Base-by-base conservation (phyloP, 805 yeast genomes). In the Maudiozyma turicensis region DNA sequence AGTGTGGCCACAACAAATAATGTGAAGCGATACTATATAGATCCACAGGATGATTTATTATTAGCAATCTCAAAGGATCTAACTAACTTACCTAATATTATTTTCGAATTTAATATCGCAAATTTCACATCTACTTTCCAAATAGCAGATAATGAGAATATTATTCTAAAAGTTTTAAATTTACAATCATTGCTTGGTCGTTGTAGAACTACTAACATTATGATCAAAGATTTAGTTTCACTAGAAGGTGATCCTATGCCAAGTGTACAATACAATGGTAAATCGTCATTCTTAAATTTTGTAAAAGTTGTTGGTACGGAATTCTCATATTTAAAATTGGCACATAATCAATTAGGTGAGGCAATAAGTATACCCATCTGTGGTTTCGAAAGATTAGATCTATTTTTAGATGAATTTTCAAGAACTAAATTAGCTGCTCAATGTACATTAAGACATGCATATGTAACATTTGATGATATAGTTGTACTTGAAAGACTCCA, bases 321-420 rank as follows among this genome's bases (percentile, higher is more conserved):
- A 11, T 40, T 58, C n/a, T 45, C 58, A 7, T 58, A 54, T 44
- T 43, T 58, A 33, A 55, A 52, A 43, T 40, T 50, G 10, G 48
- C 56, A 29, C 43, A 49, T 9, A 35, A 42, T 6, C 41, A 40
- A n/a, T 40, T 41, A 3, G 54, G 46, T 3, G 30, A 50, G 6
- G 51, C 57, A 2, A 29, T 51, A 7, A 44, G 57, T 3, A 47
- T 57, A 7, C 67, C 66, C 3, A 57, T 64, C 9, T 55, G 57
- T 40, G 60, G 57, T 1, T 61, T 63, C 48, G 66, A 58, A 47
- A 60, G 66, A 52, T 48, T 55, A 34, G 68, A 63, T 38, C 53
- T 56, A 9, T 59, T 59, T 35, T 44, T 61, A 3, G 55, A 54
- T 45, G 56, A 58, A 33, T 40, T 52, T 6, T 48, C 50, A 3